Percentiles rank a stretch among this genome's conserved stretches.
Evolutionary conservation across 495 filamentous ascomycete genomes (phyloP).

Genomic region (Talaromyces proteolyticus): DNA sequence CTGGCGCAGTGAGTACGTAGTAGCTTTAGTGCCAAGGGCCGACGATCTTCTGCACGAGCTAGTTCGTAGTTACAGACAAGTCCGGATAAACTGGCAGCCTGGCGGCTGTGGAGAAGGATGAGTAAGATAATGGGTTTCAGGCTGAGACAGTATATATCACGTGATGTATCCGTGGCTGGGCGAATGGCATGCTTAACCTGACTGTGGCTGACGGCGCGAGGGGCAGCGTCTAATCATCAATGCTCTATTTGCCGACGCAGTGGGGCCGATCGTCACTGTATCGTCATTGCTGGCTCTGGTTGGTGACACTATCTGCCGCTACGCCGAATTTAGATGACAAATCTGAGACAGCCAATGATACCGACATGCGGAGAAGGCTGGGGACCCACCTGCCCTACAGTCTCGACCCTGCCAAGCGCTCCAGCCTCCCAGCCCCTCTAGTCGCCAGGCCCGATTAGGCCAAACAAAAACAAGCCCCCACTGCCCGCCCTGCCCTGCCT

Average conservation of each 20-base stretch:
- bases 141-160: not conserved
- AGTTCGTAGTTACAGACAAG: too few relatives aligned
- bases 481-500: not conserved
- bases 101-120: too few relatives aligned
- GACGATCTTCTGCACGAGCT: too few relatives aligned
- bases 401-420: not conserved
- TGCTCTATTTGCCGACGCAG: not conserved
- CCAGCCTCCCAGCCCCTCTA: slow-evolving; percentile 7
- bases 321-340: not conserved
- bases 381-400: not conserved
- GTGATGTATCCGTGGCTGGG: slow-evolving; percentile 4
- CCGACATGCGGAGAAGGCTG: not conserved
- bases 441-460: slow-evolving; percentile 6
- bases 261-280: not conserved
- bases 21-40: too few relatives aligned
- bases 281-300: not conserved
- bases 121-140: too few relatives aligned
- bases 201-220: not conserved
- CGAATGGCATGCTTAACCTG: slow-evolving; percentile 1
- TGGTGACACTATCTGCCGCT: too few relatives aligned
- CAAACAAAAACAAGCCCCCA: slow-evolving; percentile 10
- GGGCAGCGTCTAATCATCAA: not conserved
- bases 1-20: too few relatives aligned
- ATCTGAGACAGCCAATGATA: not conserved
- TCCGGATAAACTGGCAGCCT: too few relatives aligned